Conservation (phyloP, 2,329 filamentous ascomycete genomes). For the Simplicillium sp. region DNA sequence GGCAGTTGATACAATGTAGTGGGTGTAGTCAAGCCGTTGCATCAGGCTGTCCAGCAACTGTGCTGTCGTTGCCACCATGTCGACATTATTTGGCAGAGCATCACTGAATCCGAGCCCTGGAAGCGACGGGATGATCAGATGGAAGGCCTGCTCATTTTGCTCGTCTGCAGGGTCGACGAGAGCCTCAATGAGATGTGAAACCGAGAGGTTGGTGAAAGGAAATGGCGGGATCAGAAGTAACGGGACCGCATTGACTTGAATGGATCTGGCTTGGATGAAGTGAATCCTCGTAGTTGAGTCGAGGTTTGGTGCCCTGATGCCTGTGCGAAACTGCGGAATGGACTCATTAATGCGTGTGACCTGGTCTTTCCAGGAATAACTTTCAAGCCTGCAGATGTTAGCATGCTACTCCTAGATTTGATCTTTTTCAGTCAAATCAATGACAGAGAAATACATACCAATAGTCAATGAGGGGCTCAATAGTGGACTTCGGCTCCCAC, state of each 20-base stretch:
- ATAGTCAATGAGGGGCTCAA: constrained; percentile 57
- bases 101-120: constrained; percentile 62
- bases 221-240: constrained; percentile 57
- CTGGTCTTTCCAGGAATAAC: constrained; percentile 54
- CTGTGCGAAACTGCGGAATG: constrained; percentile 56
- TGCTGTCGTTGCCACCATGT: constrained; percentile 43
- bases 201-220: constrained; percentile 53
- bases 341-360: constrained; percentile 47
- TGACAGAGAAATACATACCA: constrained; percentile 33
- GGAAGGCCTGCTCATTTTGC: constrained; percentile 42
- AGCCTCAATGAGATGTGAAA: constrained; percentile 43
- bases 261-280: constrained; percentile 53
- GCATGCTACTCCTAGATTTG: neutral
- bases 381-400: constrained; percentile 43
- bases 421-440: constrained; percentile 5
- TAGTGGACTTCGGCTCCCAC: constrained; percentile 50
- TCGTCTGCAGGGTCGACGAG: constrained; percentile 43
- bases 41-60: constrained; percentile 50
- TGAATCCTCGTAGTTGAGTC: constrained; percentile 44
- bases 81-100: constrained; percentile 38
- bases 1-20: constrained; percentile 48
- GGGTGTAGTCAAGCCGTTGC: constrained; percentile 46
- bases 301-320: constrained; percentile 31
- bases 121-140: constrained; percentile 56
- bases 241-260: constrained; percentile 45